Conservation (phyloP, 768 basidiomycete species). For the Rhodotorula kratochvilovae region DNA sequence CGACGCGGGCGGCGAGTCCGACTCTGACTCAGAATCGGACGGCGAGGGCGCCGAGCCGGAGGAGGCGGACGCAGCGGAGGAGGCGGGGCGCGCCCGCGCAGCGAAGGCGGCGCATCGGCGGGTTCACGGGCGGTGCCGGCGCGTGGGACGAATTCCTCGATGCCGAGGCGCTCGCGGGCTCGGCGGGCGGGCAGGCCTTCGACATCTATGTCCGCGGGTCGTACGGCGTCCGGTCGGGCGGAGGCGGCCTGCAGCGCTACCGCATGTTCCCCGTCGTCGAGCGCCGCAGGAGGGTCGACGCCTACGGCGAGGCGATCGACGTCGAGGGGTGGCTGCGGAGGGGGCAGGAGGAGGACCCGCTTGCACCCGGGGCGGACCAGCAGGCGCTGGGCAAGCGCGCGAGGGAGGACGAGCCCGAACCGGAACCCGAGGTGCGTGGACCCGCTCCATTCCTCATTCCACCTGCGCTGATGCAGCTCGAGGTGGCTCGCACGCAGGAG, state of each 20-base stretch:
- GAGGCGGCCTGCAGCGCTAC: conserved; percentile 55
- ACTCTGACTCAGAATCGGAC: conserved; percentile 42
- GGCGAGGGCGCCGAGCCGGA: conserved; percentile 53
- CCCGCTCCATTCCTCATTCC: background rate
- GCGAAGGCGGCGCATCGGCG: conserved; percentile 24
- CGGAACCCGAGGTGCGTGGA: conserved; percentile 4
- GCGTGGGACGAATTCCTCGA: conserved; percentile 39
- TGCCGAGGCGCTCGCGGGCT: background rate
- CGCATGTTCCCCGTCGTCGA: conserved; percentile 98
- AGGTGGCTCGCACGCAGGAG: background rate
- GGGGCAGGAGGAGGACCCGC: conserved; percentile 81
- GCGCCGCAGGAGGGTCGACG: conserved; percentile 83
- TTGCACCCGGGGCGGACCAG: conserved; percentile 57
- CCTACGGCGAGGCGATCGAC: conserved; percentile 91
- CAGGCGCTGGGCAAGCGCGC: conserved; percentile 64
- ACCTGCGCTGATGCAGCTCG: background rate
- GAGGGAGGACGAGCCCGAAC: conserved; percentile 48
- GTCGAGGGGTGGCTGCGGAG: conserved; percentile 93
- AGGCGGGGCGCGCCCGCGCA: conserved; percentile 3
- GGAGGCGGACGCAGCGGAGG: conserved; percentile 57
- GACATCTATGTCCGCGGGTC: conserved; percentile 71
- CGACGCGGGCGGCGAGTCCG: conserved; percentile 59
- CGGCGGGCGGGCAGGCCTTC: conserved; percentile 63
- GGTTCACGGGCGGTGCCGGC: conserved; percentile 9
- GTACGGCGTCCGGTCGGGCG: conserved; percentile 12